phyloP scores from a whole-genome alignment of 371 early-diverging fungal species.

The Saksenaea oblongispora region DNA sequence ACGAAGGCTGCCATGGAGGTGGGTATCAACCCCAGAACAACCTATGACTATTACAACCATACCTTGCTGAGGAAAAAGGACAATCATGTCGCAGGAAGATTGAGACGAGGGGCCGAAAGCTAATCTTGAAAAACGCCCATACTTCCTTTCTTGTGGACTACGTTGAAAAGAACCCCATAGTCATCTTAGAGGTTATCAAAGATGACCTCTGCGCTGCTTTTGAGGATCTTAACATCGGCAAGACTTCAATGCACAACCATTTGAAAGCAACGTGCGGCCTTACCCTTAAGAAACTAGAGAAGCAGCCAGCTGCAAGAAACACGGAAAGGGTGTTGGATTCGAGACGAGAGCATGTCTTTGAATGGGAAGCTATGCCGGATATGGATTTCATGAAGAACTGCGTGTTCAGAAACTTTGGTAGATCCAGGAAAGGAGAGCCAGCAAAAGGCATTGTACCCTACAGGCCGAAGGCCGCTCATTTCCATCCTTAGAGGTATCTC shows the following conservation, averaged over 20 bases:
- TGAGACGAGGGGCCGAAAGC: too few species aligned
- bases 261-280: constrained; percentile 2
- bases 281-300: constrained; percentile 11
- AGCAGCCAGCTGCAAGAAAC: constrained; percentile 8
- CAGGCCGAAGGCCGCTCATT: not conserved
- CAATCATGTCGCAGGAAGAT: too few species aligned
- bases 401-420: constrained; percentile 4
- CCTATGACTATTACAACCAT: too few species aligned
- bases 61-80: too few species aligned
- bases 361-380: constrained; percentile 7
- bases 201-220: too few species aligned
- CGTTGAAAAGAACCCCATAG: too few species aligned
- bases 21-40: constrained; percentile 28
- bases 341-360: not conserved
- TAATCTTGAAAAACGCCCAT: too few species aligned
- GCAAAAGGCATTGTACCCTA: too few species aligned
- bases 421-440: constrained; percentile 1
- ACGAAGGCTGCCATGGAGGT: constrained; percentile 62
- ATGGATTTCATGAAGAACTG: constrained; percentile 7
- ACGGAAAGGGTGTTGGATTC: not conserved
- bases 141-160: too few species aligned
- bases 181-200: too few species aligned
- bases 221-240: not conserved
- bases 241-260: constrained; percentile 5
- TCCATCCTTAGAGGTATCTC: constrained; percentile 5